Evolutionary conservation across 495 filamentous ascomycete genomes (phyloP).

Genomic region (Xylaria intraflava): DNA sequence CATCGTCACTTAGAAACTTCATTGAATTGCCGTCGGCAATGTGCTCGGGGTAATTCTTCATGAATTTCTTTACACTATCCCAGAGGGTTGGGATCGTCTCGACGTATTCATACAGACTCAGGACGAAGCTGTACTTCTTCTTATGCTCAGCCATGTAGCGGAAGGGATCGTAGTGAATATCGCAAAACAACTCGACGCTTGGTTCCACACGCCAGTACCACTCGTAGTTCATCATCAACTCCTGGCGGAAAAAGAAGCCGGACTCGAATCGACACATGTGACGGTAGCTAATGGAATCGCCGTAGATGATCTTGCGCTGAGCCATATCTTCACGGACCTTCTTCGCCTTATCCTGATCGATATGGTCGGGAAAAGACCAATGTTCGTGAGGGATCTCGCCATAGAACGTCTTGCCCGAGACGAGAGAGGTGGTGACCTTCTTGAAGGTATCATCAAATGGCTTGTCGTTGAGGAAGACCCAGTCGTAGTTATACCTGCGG

Average conservation of each 20-base stretch:
- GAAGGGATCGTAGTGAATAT: slow-evolving; percentile 78
- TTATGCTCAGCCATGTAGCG: slow-evolving; percentile 79
- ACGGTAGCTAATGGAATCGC: slow-evolving; percentile 84
- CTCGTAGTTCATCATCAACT: slow-evolving; percentile 75
- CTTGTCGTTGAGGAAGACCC: slow-evolving; percentile 97
- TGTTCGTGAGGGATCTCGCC: slow-evolving; percentile 77
- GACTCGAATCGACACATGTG: slow-evolving; percentile 95
- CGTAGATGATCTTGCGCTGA: slow-evolving; percentile 84
- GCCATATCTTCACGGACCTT: slow-evolving; percentile 81
- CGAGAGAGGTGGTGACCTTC: slow-evolving; percentile 77
- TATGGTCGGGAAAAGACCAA: slow-evolving; percentile 84
- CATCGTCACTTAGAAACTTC: slow-evolving; percentile 85
- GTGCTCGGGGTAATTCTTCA: slow-evolving; percentile 80
- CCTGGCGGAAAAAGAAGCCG: slow-evolving; percentile 87
- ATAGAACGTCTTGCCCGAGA: slow-evolving; percentile 87
- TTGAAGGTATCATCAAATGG: slow-evolving; percentile 90
- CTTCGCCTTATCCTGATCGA: slow-evolving; percentile 76
- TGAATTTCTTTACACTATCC: slow-evolving; percentile 89
- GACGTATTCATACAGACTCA: slow-evolving; percentile 88
- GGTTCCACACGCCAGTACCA: slow-evolving; percentile 94
- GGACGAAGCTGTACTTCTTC: slow-evolving; percentile 85
- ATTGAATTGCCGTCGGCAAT: slow-evolving; percentile 78
- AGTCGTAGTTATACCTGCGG: slow-evolving; percentile 90
- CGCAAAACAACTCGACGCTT: slow-evolving; percentile 80
- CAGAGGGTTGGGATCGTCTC: slow-evolving; percentile 95